Conservation (phyloP, 1,284 basidiomycete genomes). For the Sporisorium scitamineum region DNA sequence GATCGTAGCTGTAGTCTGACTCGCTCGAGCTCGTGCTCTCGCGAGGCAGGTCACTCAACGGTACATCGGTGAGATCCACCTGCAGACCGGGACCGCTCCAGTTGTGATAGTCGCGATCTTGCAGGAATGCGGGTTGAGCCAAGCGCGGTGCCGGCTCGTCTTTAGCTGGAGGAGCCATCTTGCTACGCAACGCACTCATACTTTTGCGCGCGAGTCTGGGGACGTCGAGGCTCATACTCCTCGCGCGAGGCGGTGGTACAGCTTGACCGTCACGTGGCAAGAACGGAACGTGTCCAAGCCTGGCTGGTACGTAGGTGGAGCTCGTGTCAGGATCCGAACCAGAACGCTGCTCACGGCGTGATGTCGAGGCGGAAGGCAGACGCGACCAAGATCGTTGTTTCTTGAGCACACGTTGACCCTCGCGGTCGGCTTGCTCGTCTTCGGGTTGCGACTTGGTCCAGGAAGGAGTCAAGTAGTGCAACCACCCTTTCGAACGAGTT, state of each 20-base stretch:
- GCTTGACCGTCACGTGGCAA: background rate
- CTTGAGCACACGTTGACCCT: background rate
- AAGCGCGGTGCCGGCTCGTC: background rate
- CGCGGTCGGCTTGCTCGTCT: background rate
- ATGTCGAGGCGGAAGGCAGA: constrained; percentile 1
- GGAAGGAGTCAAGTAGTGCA: constrained; percentile 11
- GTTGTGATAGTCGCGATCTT: background rate
- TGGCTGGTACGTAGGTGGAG: constrained; percentile 5
- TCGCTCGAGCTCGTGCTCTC: constrained; percentile 26
- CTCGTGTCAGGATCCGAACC: constrained; percentile 8
- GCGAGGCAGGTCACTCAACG: constrained; percentile 13
- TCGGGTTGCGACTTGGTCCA: constrained; percentile 3
- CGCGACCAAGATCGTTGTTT: constrained; percentile 2
- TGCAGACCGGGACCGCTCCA: constrained; percentile 4
- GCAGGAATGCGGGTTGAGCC: background rate
- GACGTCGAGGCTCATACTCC: constrained; percentile 28
- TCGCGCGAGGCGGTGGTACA: background rate
- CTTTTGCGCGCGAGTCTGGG: constrained; percentile 18
- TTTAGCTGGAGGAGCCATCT: background rate
- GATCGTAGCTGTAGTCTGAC: constrained; percentile 17
- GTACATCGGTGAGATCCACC: background rate
- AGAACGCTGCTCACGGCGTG: constrained; percentile 2
- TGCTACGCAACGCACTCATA: constrained; percentile 16
- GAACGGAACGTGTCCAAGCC: constrained; percentile 7
- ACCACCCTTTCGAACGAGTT: constrained; percentile 7